These are phyloP conservation scores for Chlamydomonas applanata DNA, from an alignment of 139 green algal species.

Conservation along the genomic window DNA sequence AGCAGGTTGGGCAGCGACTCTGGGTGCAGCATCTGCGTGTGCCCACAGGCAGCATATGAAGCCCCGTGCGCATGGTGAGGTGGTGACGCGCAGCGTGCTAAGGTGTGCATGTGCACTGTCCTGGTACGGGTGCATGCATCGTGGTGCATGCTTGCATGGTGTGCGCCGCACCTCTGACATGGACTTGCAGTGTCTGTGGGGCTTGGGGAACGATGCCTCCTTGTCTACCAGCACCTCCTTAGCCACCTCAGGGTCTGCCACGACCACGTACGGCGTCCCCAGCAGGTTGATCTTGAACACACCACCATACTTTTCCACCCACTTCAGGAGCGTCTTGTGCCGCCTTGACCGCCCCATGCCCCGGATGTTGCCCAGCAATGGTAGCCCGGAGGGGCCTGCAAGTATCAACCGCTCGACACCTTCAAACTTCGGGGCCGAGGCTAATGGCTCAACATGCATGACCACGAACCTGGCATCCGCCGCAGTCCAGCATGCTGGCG, in stretches of 20 bases:
- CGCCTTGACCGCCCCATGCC: neutral
- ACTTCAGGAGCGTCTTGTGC: constrained; percentile 1
- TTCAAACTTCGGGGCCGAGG: no score
- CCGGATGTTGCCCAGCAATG: no score
- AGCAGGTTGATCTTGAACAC: neutral
- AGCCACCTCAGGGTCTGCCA: constrained; percentile 23
- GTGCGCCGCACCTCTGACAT: constrained; percentile 6
- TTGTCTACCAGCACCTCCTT: constrained; percentile 8
- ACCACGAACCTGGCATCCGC: no score
- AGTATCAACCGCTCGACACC: no score
- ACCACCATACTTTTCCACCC: constrained; percentile 5
- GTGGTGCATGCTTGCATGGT: constrained; percentile 3
- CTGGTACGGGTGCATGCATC: no score
- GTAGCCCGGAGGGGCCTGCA: no score
- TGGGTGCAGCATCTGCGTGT: constrained; percentile 21
- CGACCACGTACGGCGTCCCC: constrained; percentile 11
- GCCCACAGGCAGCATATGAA: neutral
- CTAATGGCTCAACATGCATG: no score
- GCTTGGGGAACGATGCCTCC: constrained; percentile 12
- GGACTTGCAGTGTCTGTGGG: neutral
- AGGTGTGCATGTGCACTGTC: no score
- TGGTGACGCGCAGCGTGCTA: neutral
- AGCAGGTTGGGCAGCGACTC: neutral
- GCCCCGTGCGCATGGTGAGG: no score
- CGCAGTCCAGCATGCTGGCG: no score